phyloP scores from a whole-genome alignment of 768 basidiomycete genomes.

The Kwoniella dejecticola region DNA sequence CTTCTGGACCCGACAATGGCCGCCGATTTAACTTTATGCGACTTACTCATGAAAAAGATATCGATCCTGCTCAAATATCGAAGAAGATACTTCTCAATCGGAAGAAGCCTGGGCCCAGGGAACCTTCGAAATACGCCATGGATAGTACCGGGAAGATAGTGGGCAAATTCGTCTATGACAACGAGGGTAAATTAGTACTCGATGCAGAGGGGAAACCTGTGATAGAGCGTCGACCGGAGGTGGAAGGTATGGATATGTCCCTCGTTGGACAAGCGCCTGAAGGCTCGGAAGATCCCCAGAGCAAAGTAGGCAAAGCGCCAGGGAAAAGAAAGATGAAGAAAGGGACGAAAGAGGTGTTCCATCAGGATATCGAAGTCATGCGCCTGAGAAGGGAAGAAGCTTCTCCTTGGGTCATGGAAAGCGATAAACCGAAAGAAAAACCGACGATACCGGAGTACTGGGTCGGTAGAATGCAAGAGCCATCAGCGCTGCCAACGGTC shows the following conservation, averaged over 20 bases:
- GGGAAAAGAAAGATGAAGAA: constrained; percentile 24
- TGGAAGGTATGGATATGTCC: constrained; percentile 30
- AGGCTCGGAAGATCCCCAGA: constrained; percentile 4
- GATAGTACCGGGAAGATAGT: constrained; percentile 38
- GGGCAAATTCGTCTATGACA: constrained; percentile 45
- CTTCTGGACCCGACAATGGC: constrained; percentile 17
- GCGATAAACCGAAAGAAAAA: constrained; percentile 20
- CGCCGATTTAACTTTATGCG: constrained; percentile 43
- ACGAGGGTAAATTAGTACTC: constrained; percentile 38
- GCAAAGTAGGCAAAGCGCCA: constrained; percentile 22
- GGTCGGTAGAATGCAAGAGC: constrained; percentile 47
- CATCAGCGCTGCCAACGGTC: constrained; percentile 35
- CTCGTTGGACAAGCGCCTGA: constrained; percentile 35
- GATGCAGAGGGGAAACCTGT: constrained; percentile 37
- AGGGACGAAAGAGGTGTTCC: constrained; percentile 42
- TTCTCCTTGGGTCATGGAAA: constrained; percentile 45
- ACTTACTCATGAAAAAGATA: constrained; percentile 31
- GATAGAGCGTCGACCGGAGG: constrained; percentile 32
- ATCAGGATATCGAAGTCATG: constrained; percentile 46
- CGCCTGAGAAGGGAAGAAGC: constrained; percentile 44
- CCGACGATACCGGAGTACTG: constrained; percentile 36
- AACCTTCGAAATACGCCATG: constrained; percentile 31
- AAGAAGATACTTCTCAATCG: constrained; percentile 38
- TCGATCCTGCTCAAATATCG: constrained; percentile 31
- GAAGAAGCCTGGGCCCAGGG: constrained; percentile 40